Evolutionary conservation across 73 alveolate genomes (phyloP).

Genomic region (Diophrys appendiculata): DNA sequence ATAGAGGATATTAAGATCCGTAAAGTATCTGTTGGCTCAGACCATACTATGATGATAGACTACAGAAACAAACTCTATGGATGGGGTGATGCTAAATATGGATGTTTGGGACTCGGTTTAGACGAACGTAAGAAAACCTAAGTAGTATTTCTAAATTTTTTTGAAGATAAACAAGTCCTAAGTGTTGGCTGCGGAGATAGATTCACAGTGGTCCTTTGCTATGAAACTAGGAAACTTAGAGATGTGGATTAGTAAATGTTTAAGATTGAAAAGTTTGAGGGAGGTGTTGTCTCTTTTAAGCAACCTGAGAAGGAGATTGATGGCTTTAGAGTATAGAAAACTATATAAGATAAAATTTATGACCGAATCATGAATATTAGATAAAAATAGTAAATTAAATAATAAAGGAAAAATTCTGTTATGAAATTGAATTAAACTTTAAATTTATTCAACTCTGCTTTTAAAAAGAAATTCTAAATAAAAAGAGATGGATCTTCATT

Average conservation of each 20-base stretch:
- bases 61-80: conserved; percentile 81
- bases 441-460: too few species aligned
- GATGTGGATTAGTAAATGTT: not conserved
- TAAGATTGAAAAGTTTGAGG: not conserved
- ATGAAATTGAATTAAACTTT: too few species aligned
- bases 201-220: conserved; percentile 38
- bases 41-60: conserved; percentile 88
- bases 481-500: too few species aligned
- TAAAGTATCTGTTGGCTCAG: conserved; percentile 90
- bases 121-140: conserved; percentile 20
- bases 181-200: conserved; percentile 47
- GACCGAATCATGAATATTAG: not conserved
- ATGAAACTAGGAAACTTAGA: not conserved
- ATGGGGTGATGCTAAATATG: conserved; percentile 97
- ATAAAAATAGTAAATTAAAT: too few species aligned
- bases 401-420: not conserved
- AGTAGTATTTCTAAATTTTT: conserved; percentile 20
- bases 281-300: not conserved
- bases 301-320: not conserved
- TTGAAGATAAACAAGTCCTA: conserved; percentile 28
- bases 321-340: not conserved
- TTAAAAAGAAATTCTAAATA: too few species aligned
- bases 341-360: not conserved
- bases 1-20: conserved; percentile 55
- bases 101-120: conserved; percentile 93